Evolutionary conservation across 371 early-diverging fungal species (phyloP).

Genomic region (Vairimorpha necatrix): DNA sequence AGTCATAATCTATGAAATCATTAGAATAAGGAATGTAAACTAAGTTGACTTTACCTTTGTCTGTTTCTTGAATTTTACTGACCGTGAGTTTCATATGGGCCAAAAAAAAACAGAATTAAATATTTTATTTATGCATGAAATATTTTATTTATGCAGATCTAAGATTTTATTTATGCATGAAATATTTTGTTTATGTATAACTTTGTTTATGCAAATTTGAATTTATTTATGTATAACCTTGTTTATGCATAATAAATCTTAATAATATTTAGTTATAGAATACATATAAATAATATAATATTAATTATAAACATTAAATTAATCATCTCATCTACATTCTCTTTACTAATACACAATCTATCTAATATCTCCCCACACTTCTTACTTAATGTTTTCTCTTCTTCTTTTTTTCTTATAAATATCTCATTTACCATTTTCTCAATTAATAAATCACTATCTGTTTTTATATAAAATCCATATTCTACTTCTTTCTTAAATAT

Average conservation of each 20-base stretch:
- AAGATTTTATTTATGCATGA: too few species aligned
- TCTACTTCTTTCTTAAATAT: slow-evolving; percentile 25
- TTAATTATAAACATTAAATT: neutral
- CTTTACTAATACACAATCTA: slow-evolving; percentile 10
- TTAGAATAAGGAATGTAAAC: slow-evolving; percentile 31
- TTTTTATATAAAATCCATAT: slow-evolving; percentile 24
- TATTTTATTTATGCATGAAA: neutral
- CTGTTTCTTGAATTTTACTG: slow-evolving; percentile 20
- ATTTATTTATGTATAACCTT: too few species aligned
- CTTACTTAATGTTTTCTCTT: neutral
- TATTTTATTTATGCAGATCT: neutral
- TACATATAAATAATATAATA: too few species aligned
- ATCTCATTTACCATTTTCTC: slow-evolving; percentile 3
- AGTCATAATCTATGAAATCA: slow-evolving; percentile 19
- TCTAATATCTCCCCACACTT: slow-evolving; percentile 31
- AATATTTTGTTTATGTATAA: neutral
- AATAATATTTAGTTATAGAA: too few species aligned
- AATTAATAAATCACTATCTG: slow-evolving; percentile 32
- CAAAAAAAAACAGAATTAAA: neutral
- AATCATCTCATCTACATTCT: slow-evolving; percentile 1
- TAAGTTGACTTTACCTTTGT: slow-evolving; percentile 32
- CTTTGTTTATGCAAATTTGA: too few species aligned
- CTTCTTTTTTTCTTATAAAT: neutral
- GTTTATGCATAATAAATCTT: too few species aligned
- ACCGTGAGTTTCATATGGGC: slow-evolving; percentile 29